Base-by-base conservation (phyloP, 2,329 filamentous ascomycete genomes). In the Sporothrix mexicana region DNA sequence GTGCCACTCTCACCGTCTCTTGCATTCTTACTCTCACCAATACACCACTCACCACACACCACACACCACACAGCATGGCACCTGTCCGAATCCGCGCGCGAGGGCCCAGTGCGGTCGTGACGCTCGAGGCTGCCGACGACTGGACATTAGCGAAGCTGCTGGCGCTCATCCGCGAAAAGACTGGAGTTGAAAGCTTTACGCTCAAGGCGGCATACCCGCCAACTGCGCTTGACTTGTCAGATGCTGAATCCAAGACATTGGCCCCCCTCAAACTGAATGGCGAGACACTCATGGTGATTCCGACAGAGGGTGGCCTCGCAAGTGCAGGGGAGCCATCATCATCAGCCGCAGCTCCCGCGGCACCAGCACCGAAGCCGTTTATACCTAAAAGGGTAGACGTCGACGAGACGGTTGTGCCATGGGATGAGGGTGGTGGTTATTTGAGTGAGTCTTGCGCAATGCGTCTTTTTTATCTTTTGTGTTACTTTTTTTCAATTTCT, bases 201-300 rank as follows among this genome's bases (percentile, higher is more conserved):
- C 84, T 97, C 75, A 97, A 96, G 84, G 93, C 92, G 82, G 94
- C 94, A 49, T 97, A 92, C 77, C 95, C 95, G 0, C 91, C 93
- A 30, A 90, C 91, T 78, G 84, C 89, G 0, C 86, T 98, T 17
- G 85, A 89, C 49, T 83, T 91, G 10, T 85, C 88, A 43, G 84
- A 88, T 73, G 80, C 82, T 76, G 78, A 80, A n/a, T 69, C 72
- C 17, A 71, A 66, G 1, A 86, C 85, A 1, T 80, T 88, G 30
- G 75, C 36, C 7, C 61, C 73, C 9, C 23, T 87, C 88, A 77
- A 84, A 79, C 83, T 86, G 57, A 84, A 84, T 73, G 84, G 83
- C 62, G 87, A 87, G 77, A 86, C 82, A 7, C 80, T 88, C 2
- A 86, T 86, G 3, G 80, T 88, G 20, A 84, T 85, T 2, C 83